These are phyloP conservation scores for Penicillium simplicissimum DNA, from an alignment of 495 filamentous ascomycete species.

Conservation along the genomic window DNA sequence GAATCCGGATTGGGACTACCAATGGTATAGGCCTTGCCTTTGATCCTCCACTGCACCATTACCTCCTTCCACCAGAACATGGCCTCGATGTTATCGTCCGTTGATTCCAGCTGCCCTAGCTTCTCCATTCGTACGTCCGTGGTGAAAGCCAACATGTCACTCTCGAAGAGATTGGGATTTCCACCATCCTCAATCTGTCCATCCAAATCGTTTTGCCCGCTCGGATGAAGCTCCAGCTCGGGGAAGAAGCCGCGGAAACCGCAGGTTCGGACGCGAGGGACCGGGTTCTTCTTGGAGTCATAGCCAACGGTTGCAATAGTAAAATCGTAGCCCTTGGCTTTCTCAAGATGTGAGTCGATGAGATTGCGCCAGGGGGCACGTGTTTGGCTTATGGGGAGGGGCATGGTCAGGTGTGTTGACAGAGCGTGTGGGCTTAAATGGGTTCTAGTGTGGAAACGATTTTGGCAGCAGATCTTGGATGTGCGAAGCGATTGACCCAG, in stretches of 20 bases:
- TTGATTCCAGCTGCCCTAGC: conserved; percentile 57
- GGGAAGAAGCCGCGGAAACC: conserved; percentile 86
- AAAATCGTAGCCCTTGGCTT: conserved; percentile 66
- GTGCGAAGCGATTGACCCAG: not conserved
- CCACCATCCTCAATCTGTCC: conserved; percentile 44
- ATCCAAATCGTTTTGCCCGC: conserved; percentile 66
- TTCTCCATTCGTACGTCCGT: conserved; percentile 90
- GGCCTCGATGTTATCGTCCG: conserved; percentile 71
- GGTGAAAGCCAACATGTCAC: conserved; percentile 77
- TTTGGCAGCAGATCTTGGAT: not conserved
- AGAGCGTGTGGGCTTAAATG: not conserved
- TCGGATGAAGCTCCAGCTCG: conserved; percentile 47
- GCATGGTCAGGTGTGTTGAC: conserved; percentile 12
- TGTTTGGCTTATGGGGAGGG: conserved; percentile 13
- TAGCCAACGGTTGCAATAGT: conserved; percentile 65
- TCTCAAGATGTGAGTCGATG: conserved; percentile 65
- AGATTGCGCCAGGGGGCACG: conserved; percentile 65
- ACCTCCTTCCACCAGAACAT: conserved; percentile 76
- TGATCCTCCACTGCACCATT: conserved; percentile 81
- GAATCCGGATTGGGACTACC: conserved; percentile 59
- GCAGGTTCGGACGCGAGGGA: conserved; percentile 63
- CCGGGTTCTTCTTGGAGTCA: conserved; percentile 32
- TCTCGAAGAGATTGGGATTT: conserved; percentile 70
- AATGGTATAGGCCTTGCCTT: conserved; percentile 72
- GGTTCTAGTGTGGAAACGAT: not conserved